Base-by-base conservation (phyloP, 106 monocot species). In the Amphibolis antarctica region DNA sequence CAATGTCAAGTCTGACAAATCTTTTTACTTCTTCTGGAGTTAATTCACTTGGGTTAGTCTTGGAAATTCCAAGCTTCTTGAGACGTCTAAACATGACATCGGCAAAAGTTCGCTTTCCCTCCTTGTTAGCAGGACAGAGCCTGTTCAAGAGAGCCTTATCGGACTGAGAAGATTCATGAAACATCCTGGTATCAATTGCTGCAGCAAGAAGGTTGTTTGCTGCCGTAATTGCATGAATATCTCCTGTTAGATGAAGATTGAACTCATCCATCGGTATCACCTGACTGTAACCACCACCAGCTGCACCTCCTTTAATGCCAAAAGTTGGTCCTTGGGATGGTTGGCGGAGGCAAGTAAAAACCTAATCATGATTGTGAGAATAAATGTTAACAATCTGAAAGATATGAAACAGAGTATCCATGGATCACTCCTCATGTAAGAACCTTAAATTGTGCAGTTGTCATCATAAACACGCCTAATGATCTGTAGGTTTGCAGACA, bases 231-330 rank as follows among this genome's bases (percentile, higher is more conserved):
- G 98, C 98, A 59, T 99, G 98, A 55, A 91, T 91, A 50, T 99
- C 98, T 52, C 98, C 98, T 17, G 98, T 99, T 11, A 99, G 67
- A 55, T 91, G 98, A 73, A 99, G 91, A 71, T 99, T 91, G 75
- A 99, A 91, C 70, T 99, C 98, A 69, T 99, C 98, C 91, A 99
- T 99, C 0, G 98, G 98, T n/a, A 99, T 99, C 25, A 99, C 98
- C 69, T 99, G 98, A 76, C 91, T 99, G 80, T 99, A 99, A 23
- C 98, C 98, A 51, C 98, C 98, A 68, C 98, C 98, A 49, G 91
- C 98, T 42, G 98, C 98, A 50, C 98, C 98, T 44, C 98, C 98
- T 81, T 99, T 88, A 67, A 99, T 99, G 49, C 91, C 91, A 75
- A 99, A 99, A 25, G 98, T 99, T 28, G 98, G 98, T 1, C 98